A percentile compares a stretch with the other conserved stretches of the same genome.
phyloP scores from a whole-genome alignment of 1,284 basidiomycete genomes.

The Taiwanofungus camphoratus region DNA sequence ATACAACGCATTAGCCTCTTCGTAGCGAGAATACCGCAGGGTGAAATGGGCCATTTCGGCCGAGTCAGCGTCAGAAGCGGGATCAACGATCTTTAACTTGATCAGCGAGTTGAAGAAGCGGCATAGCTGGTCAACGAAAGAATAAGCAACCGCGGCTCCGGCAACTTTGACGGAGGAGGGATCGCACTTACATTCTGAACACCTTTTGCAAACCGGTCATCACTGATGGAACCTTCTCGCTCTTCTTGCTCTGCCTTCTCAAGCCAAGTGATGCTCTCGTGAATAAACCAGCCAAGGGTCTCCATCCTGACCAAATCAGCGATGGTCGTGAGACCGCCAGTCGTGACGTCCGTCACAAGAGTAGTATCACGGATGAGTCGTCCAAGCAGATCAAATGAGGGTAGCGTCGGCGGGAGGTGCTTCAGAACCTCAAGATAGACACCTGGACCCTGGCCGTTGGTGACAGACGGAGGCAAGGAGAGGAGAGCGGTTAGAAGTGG shows the following conservation, averaged over 20 bases:
- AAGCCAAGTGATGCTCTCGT: slow-evolving; percentile 59
- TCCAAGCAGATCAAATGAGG: slow-evolving; percentile 69
- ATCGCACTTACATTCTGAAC: slow-evolving; percentile 54
- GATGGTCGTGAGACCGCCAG: slow-evolving; percentile 47
- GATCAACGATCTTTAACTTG: slow-evolving; percentile 56
- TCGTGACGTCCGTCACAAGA: slow-evolving; percentile 30
- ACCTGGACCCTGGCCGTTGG: slow-evolving; percentile 27
- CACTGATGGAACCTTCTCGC: slow-evolving; percentile 55
- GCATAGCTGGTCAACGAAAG: slow-evolving; percentile 45
- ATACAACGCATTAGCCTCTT: slow-evolving; percentile 69
- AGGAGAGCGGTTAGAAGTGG: slow-evolving; percentile 56
- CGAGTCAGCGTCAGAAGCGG: slow-evolving; percentile 54
- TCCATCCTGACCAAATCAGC: slow-evolving; percentile 57
- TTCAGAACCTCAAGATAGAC: slow-evolving; percentile 54
- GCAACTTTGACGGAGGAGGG: background rate
- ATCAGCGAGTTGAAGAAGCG: slow-evolving; percentile 70
- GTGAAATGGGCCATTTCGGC: slow-evolving; percentile 73
- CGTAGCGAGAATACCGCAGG: slow-evolving; percentile 60
- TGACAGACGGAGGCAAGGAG: slow-evolving; percentile 16
- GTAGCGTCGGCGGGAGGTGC: slow-evolving; percentile 57
- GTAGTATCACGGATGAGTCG: slow-evolving; percentile 58
- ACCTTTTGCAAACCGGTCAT: slow-evolving; percentile 65
- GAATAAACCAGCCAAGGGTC: slow-evolving; percentile 62
- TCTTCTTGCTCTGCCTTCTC: slow-evolving; percentile 62
- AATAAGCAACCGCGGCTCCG: background rate